Evolutionary conservation across 805 yeast species (phyloP).

Genomic region (Starmera pachycereana): DNA sequence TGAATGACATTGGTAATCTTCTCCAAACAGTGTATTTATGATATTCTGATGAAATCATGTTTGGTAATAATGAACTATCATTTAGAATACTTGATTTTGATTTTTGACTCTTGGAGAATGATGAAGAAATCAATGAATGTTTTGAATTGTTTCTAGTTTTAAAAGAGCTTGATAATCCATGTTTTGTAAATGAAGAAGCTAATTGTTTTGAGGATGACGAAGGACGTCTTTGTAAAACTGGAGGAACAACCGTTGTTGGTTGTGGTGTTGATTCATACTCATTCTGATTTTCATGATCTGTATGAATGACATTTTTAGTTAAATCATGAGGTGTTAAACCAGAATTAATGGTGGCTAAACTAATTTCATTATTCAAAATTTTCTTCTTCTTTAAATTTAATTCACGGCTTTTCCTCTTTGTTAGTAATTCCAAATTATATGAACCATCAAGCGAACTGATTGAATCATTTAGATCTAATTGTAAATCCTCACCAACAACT

Average conservation of each 20-base stretch:
- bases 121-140: conserved; percentile 12
- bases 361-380: conserved; percentile 12
- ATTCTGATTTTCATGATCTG: background rate
- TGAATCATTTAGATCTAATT: conserved; percentile 27
- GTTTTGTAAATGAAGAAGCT: conserved; percentile 6
- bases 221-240: background rate
- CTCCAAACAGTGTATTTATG: conserved; percentile 84
- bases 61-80: conserved; percentile 12
- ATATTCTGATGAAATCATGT: conserved; percentile 31
- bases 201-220: conserved; percentile 1
- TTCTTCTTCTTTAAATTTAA: conserved; percentile 22
- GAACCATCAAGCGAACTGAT: conserved; percentile 32
- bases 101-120: conserved; percentile 4
- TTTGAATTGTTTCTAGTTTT: conserved; percentile 24
- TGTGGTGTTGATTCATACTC: background rate
- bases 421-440: conserved; percentile 29
- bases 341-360: conserved; percentile 18
- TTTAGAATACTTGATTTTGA: conserved; percentile 8
- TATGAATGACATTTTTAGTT: conserved; percentile 3
- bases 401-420: conserved; percentile 30
- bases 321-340: conserved; percentile 20
- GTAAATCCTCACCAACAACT: conserved; percentile 19
- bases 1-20: conserved; percentile 76
- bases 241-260: background rate
- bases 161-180: conserved; percentile 18